Percentiles rank a stretch among this genome's conserved stretches.
Conservation (phyloP, 768 basidiomycete genomes). For the Hericium rajendrae region DNA sequence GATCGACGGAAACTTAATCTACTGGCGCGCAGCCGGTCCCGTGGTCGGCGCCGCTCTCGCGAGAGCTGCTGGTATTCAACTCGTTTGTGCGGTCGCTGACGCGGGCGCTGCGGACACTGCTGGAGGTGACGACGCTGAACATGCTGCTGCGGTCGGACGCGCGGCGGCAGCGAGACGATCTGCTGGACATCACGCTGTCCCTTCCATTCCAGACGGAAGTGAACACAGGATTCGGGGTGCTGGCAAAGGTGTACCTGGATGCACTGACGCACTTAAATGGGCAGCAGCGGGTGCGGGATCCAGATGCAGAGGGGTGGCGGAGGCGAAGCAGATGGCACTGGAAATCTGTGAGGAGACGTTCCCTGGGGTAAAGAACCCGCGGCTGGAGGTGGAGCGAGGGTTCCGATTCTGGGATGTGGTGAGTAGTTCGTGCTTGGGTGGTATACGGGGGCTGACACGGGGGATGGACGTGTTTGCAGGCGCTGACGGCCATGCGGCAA, state of each 20-base stretch:
- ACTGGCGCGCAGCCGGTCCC: slow-evolving; percentile 52
- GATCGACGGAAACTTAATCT: slow-evolving; percentile 1
- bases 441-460: slow-evolving; percentile 5
- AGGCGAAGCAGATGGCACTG: slow-evolving; percentile 80
- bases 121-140: slow-evolving; percentile 88
- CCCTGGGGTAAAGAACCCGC: slow-evolving; percentile 80
- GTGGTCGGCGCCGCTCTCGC: slow-evolving; percentile 94
- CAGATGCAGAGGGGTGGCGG: slow-evolving; percentile 67
- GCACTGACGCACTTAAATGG: slow-evolving; percentile 84
- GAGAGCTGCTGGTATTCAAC: slow-evolving; percentile 96
- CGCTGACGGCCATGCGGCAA: slow-evolving; percentile 82
- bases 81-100: slow-evolving; percentile 90
- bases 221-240: slow-evolving; percentile 95
- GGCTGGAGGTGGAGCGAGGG: slow-evolving; percentile 86
- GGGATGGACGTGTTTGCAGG: slow-evolving; percentile 30
- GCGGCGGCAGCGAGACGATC: slow-evolving; percentile 77
- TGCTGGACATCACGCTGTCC: slow-evolving; percentile 85
- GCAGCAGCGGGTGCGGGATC: slow-evolving; percentile 64
- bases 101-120: slow-evolving; percentile 78
- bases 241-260: slow-evolving; percentile 94
- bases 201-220: slow-evolving; percentile 94
- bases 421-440: slow-evolving; percentile 26
- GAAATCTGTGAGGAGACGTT: slow-evolving; percentile 93
- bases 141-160: slow-evolving; percentile 89
- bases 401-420: slow-evolving; percentile 99